phyloP scores from a whole-genome alignment of 139 green algal genomes.

The Chlamydomonas sp. region DNA sequence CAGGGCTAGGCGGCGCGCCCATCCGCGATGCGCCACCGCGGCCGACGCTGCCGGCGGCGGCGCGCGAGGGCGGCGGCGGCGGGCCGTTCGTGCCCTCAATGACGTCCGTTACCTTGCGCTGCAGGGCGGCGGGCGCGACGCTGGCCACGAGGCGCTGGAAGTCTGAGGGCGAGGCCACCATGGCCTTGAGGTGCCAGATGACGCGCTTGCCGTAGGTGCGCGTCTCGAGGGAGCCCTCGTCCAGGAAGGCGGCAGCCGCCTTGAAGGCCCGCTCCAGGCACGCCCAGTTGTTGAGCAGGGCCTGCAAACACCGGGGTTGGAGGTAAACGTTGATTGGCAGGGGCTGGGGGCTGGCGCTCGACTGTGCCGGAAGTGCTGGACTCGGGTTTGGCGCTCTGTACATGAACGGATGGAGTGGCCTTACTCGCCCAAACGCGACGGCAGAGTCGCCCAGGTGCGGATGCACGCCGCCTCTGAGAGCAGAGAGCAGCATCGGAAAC shows the following conservation, averaged over 20 bases:
- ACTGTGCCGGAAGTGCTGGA: too few species aligned
- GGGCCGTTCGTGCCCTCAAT: slow-evolving; percentile 57
- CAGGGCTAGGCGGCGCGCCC: slow-evolving; percentile 11
- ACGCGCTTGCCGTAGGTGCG: slow-evolving; percentile 83
- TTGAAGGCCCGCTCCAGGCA: slow-evolving; percentile 59
- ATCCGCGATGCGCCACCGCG: slow-evolving; percentile 14
- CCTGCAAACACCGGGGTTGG: background rate
- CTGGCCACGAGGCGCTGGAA: slow-evolving; percentile 51
- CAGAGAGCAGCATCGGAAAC: too few species aligned
- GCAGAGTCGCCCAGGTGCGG: too few species aligned
- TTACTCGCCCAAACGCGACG: too few species aligned
- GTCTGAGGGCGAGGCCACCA: slow-evolving; percentile 38
- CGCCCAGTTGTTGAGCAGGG: slow-evolving; percentile 35
- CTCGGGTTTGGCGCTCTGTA: too few species aligned
- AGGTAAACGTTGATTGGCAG: too few species aligned
- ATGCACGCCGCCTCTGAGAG: too few species aligned
- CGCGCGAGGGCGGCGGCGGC: slow-evolving; percentile 46
- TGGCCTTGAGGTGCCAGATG: slow-evolving; percentile 63
- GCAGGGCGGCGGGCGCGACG: slow-evolving; percentile 40
- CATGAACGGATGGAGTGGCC: too few species aligned
- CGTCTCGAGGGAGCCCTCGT: slow-evolving; percentile 74
- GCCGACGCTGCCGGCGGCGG: background rate
- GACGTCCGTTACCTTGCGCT: slow-evolving; percentile 57
- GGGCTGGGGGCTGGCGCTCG: too few species aligned
- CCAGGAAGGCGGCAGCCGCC: slow-evolving; percentile 68